Base-by-base conservation (phyloP, 306 rosid genomes). In the Bauhinia variegata region DNA sequence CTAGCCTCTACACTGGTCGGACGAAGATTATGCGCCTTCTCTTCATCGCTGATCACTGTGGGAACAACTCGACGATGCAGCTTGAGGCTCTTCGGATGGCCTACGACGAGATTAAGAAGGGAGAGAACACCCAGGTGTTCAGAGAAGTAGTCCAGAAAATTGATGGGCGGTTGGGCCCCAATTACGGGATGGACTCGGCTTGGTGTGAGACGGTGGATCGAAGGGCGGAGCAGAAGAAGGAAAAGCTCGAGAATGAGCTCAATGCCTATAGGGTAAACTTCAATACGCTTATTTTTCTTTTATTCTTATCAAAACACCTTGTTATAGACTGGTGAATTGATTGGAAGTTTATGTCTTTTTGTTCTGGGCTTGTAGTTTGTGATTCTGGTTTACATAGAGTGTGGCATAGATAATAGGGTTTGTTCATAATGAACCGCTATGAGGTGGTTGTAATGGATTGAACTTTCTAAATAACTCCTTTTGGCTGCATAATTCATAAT, bases 31-130 rank as follows among this genome's bases (percentile, higher is more conserved):
- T 74, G 75, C 87, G 97, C 31, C 85, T 95, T 5, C 59, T 91
- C 6, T 95, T 91, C 83, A 87, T 91, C 49, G 99, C 97, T 12
- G 86, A 75, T 39, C 83, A 62, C 69, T 84, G 87, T 63, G 83
- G 63, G 17, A 60, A 66, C 76, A 77, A 86, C 87, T 65, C 80
- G 5, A 28, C 92, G 31, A 71, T 87, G 87, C 87, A 87, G 77
- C 75, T 91, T 12, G 99, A 95, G 53, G 95, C 97, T 39, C 96
- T 95, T 60, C 91, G 99, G 17, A 86, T 95, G 89, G 99, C 96
- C 5, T 88, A 86, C 75, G 96, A 91, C n/a, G 99, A 91, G 83
- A 87, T 95, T 64, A 91, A 91, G 92, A 95, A 95, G 82, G 97
- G 97, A 0, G 99, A 95, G 85, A 87, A 95, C 39, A 86, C 99